These are phyloP conservation scores for Ascodesmis nigricans DNA, from an alignment of 495 filamentous ascomycete genomes.

Conservation along the genomic window DNA sequence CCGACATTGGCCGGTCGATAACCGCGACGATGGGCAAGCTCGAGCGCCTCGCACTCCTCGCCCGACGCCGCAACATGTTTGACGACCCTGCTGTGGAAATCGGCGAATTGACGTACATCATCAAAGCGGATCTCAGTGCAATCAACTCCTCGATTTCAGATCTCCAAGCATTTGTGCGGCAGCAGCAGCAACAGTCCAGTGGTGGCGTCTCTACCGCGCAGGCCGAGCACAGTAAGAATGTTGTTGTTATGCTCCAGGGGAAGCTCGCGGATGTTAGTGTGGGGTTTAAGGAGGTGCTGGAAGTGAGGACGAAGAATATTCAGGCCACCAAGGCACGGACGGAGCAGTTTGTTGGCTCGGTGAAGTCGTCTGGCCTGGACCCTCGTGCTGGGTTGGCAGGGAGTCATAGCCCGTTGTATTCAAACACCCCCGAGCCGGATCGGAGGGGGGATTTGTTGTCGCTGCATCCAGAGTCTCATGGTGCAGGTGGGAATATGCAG, in stretches of 20 bases:
- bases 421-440: constrained; percentile 26
- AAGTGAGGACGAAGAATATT: constrained; percentile 94
- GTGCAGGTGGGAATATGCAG: constrained; percentile 40
- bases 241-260: constrained; percentile 76
- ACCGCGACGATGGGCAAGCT: constrained; percentile 83
- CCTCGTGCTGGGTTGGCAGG: too few relatives aligned
- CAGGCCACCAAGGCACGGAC: constrained; percentile 79
- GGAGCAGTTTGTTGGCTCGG: constrained; percentile 69
- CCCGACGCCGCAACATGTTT: constrained; percentile 88
- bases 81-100: constrained; percentile 94
- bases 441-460: constrained; percentile 49
- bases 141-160: constrained; percentile 69
- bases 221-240: constrained; percentile 93
- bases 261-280: constrained; percentile 84
- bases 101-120: constrained; percentile 83
- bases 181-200: constrained; percentile 55
- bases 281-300: constrained; percentile 92
- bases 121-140: constrained; percentile 87
- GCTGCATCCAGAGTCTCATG: constrained; percentile 47
- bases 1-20: constrained; percentile 77
- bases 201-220: constrained; percentile 33
- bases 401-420: constrained; percentile 49
- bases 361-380: too few relatives aligned
- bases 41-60: constrained; percentile 75
- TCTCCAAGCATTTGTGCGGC: constrained; percentile 45